These are phyloP conservation scores for Pilatotrama ljubarskyi DNA, from an alignment of 768 basidiomycete species.

Conservation along the genomic window DNA sequence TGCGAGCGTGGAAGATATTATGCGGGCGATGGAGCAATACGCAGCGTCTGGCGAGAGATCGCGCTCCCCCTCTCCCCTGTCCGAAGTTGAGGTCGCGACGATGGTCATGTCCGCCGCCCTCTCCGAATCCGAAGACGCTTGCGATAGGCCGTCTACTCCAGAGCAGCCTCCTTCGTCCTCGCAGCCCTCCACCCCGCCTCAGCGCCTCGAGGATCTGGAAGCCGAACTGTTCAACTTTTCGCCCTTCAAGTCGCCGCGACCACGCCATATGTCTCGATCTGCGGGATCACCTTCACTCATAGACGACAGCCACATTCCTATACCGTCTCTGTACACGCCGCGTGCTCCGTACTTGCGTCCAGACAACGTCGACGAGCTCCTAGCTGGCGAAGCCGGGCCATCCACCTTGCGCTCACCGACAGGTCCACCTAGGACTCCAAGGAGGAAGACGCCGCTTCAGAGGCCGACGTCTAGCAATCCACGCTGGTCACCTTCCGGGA, in stretches of 20 bases:
- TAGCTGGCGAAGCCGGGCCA: neutral
- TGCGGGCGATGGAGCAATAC: slow-evolving; percentile 8
- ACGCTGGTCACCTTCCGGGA: slow-evolving; percentile 25
- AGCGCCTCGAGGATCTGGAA: slow-evolving; percentile 10
- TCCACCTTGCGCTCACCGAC: neutral
- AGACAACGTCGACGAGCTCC: slow-evolving; percentile 1
- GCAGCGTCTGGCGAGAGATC: neutral
- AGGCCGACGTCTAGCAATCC: slow-evolving; percentile 41
- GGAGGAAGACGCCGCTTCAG: slow-evolving; percentile 39
- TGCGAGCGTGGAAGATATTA: slow-evolving; percentile 8
- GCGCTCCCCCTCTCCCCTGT: slow-evolving; percentile 4
- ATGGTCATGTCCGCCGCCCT: slow-evolving; percentile 8
- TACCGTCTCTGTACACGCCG: slow-evolving; percentile 1
- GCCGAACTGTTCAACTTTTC: slow-evolving; percentile 18
- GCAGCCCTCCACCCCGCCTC: slow-evolving; percentile 5
- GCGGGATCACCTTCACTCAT: neutral
- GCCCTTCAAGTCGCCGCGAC: slow-evolving; percentile 15
- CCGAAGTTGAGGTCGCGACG: slow-evolving; percentile 2
- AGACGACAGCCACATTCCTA: neutral
- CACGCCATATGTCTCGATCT: neutral
- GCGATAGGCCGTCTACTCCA: neutral
- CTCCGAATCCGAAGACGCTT: neutral
- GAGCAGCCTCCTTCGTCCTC: slow-evolving; percentile 2
- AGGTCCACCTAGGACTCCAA: slow-evolving; percentile 8
- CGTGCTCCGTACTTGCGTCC: slow-evolving; percentile 10